A percentile compares a stretch with the other conserved stretches of the same genome.
phyloP scores from a whole-genome alignment of 225 moss, liverwort and hornwort genomes.

The Sphagnum tenellum region DNA sequence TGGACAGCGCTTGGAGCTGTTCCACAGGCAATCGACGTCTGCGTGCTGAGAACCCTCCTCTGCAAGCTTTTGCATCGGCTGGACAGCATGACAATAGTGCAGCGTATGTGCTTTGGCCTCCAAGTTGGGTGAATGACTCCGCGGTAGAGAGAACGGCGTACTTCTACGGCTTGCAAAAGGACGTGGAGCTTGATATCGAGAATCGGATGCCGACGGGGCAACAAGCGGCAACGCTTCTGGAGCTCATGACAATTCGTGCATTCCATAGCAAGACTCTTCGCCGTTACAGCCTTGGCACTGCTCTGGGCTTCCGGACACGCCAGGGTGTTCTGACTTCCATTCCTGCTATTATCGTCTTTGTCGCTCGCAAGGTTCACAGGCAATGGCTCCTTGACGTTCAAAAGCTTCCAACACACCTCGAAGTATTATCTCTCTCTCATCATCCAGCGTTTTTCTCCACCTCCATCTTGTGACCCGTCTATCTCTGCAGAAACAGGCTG shows the following conservation, averaged over 20 bases:
- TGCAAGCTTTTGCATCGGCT: slow-evolving; percentile 9
- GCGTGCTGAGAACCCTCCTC: too few relatives aligned
- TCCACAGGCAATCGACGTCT: too few relatives aligned
- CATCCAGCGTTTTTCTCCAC: too few relatives aligned
- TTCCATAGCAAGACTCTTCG: slow-evolving; percentile 59
- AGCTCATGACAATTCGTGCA: slow-evolving; percentile 76
- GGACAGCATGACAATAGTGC: slow-evolving; percentile 24
- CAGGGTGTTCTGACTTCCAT: slow-evolving; percentile 54
- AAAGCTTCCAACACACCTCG: slow-evolving; percentile 42
- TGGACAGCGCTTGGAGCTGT: too few relatives aligned
- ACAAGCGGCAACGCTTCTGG: slow-evolving; percentile 58
- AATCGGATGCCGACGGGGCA: slow-evolving; percentile 16
- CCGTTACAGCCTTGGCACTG: slow-evolving; percentile 65
- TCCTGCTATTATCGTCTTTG: slow-evolving; percentile 69
- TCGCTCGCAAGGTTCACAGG: slow-evolving; percentile 62
- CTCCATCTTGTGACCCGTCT: too few relatives aligned
- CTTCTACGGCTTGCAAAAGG: slow-evolving; percentile 49
- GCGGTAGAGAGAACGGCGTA: slow-evolving; percentile 48
- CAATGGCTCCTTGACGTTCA: slow-evolving; percentile 65
- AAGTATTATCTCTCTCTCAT: slow-evolving; percentile 10
- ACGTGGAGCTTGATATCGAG: slow-evolving; percentile 12
- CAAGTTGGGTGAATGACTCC: slow-evolving; percentile 21
- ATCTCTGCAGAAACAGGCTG: too few relatives aligned
- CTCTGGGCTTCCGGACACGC: slow-evolving; percentile 67
- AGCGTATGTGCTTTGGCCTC: slow-evolving; percentile 42